These are phyloP conservation scores for Truncatella angustata DNA, from an alignment of 2,329 filamentous ascomycete genomes.

Conservation along the genomic window DNA sequence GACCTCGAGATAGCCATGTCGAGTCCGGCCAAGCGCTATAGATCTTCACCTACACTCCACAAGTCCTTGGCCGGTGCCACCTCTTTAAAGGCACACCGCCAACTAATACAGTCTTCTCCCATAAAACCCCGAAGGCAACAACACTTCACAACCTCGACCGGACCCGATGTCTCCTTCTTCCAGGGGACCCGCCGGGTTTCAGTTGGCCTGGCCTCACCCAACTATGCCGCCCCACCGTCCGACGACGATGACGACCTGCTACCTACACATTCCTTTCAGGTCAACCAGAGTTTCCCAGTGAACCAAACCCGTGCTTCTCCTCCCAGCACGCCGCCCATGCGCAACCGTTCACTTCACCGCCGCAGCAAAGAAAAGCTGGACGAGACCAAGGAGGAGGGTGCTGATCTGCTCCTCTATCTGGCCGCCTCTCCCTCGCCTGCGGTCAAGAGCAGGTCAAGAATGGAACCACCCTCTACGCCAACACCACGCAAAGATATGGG, in stretches of 20 bases:
- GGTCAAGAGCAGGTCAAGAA: slow-evolving; percentile 53
- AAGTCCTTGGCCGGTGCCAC: slow-evolving; percentile 58
- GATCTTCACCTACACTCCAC: slow-evolving; percentile 61
- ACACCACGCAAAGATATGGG: slow-evolving; percentile 69
- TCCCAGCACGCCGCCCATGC: slow-evolving; percentile 76
- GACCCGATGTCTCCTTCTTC: slow-evolving; percentile 77
- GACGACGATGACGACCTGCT: slow-evolving; percentile 85
- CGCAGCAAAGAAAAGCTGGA: slow-evolving; percentile 48
- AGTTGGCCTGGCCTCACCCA: slow-evolving; percentile 58
- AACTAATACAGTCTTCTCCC: slow-evolving; percentile 82
- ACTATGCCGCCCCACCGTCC: slow-evolving; percentile 57
- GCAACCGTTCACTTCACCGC: slow-evolving; percentile 45
- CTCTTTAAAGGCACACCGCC: slow-evolving; percentile 75
- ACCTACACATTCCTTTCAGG: slow-evolving; percentile 71
- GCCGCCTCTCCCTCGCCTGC: slow-evolving; percentile 90
- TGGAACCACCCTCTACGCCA: slow-evolving; percentile 74
- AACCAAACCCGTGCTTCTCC: slow-evolving; percentile 73
- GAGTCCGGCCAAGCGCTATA: slow-evolving; percentile 67
- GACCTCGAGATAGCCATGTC: slow-evolving; percentile 46
- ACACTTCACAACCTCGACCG: slow-evolving; percentile 69
- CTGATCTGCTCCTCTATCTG: slow-evolving; percentile 77
- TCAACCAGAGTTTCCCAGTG: slow-evolving; percentile 62
- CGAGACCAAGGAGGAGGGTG: slow-evolving; percentile 72
- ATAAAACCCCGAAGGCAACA: slow-evolving; percentile 73
- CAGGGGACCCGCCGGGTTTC: slow-evolving; percentile 67